Evolutionary conservation across 2,329 filamentous ascomycete genomes (phyloP), one percentile per base, ranked within the genome.

Genomic region (Curvularia eragrostidis): DNA sequence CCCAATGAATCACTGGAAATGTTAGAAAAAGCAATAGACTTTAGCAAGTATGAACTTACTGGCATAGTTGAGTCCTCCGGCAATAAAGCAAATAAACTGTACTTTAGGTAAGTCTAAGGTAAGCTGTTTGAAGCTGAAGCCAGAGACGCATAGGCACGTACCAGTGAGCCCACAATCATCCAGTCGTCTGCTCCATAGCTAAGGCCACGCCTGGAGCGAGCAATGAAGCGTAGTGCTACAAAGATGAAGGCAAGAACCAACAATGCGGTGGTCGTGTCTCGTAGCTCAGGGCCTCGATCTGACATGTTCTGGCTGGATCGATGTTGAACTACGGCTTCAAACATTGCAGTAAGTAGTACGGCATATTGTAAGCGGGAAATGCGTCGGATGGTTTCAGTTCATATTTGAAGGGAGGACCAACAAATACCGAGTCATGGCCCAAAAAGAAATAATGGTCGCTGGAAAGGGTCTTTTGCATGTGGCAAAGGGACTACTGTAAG

Each of bases 121-220:
- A 30, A 80, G 56, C 12, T 51, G 26, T 43, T 3, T 44, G 18
- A 41, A 18, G 30, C 13, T 23, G 23, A 26, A 13, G 10, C 24
- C 30, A 34, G 39, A 21, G 23, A 48, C 15, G 21, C 2, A 28
- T 26, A 24, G 34, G 19, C 10, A 56, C 48, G 12, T 48, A 52
- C 54, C 13, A 52, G 32, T n/a, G 54, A 49, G 34, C 44, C 48
- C 5, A 56, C 48, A 30, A 56, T 52, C 48, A 52, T 44, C 54
- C 54, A 56, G 42, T 56, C 54, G 15, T 56, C 54, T 36, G 54
- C 19, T 23, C 54, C 54, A 52, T 56, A 56, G 3, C 1, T 53
- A n/a, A 53, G 21, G 5, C 50, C 50, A 28, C 50, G 50, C 42
- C 47, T 53, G 4, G 13, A 41, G 23, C 50, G 32, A 2, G 42